These are phyloP conservation scores for Pseudonitzschia multiseries DNA, from an alignment of 108 stramenopile genomes.

Conservation along the genomic window DNA sequence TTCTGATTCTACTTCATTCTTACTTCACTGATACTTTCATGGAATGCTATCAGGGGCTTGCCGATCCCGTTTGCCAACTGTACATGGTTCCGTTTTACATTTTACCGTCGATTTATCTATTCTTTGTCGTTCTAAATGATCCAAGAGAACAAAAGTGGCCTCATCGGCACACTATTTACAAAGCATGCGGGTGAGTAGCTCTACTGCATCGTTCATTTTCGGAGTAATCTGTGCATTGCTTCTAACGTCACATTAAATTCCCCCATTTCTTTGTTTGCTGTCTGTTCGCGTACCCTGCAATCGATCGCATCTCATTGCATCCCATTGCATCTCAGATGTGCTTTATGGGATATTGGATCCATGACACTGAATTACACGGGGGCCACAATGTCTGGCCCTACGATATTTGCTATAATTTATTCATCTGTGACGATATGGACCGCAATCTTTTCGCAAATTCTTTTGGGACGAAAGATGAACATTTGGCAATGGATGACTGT, in stretches of 20 bases:
- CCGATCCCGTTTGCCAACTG: constrained; percentile 63
- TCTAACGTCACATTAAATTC: not conserved
- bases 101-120: constrained; percentile 44
- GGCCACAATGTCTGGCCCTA: constrained; percentile 66
- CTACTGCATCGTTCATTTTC: not conserved
- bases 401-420: constrained; percentile 77
- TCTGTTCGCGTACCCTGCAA: too few species aligned
- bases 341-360: constrained; percentile 57
- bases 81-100: constrained; percentile 82
- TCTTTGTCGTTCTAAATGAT: constrained; percentile 11
- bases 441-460: constrained; percentile 57
- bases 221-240: not conserved
- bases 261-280: not conserved
- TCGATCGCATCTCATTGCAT: too few species aligned
- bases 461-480: constrained; percentile 46
- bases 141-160: constrained; percentile 25
- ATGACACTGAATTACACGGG: constrained; percentile 68
- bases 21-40: constrained; percentile 37
- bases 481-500: constrained; percentile 57
- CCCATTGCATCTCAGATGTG: constrained; percentile 25
- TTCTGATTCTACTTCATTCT: too few species aligned
- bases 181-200: constrained; percentile 30
- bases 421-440: constrained; percentile 69
- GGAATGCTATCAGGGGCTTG: constrained; percentile 11
- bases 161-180: constrained; percentile 18